Base-by-base conservation (phyloP, 2,329 filamentous ascomycete species). In the Chaetomium globosum region DNA sequence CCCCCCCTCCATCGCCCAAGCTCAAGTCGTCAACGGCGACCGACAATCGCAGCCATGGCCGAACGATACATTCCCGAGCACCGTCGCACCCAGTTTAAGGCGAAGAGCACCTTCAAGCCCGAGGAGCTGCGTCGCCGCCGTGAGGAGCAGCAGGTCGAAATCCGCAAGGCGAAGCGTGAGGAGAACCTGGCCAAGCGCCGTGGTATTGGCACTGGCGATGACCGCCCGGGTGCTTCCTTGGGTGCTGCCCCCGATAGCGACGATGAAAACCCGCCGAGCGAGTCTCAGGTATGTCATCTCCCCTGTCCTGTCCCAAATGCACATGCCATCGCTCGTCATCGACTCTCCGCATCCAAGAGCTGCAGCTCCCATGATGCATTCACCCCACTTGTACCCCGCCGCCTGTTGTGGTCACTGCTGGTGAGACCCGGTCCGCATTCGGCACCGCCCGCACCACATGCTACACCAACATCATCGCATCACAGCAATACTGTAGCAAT, bases 61-160 rank as follows among this genome's bases (percentile, higher is more conserved):
- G 95, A 99, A 80, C 92, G 95, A 76, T 99, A 97, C 84, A 99
- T 99, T 77, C 95, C 95, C 79, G 95, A 99, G 84, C 95, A 99
- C 85, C 93, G 95, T 80, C 93, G 95, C 78, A 97, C 92, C 72
- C 93, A 97, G 83, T 99, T 97, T 89, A 99, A 99, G 90, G 95
- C 95, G 63, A 97, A 97, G 87, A 94, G 92, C 81, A 92, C 92
- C 76, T 98, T 99, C 86, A 97, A 97, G 88, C 94, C 94, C 74
- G 95, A 99, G 79, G 95, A 99, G 84, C 89, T 99, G 72, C 92
- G 95, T 78, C 93, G 95, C 76, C 95, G 95, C 78, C 95, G 95
- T 77, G 95, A 99, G 80, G 95, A 99, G 82, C 93, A 97, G 81
- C 95, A 98, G 83, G 95, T 99, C 71, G 95, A 99, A 83, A 99